Conservation (phyloP, 148 eudicot species). For the Rhododendron simsii region DNA sequence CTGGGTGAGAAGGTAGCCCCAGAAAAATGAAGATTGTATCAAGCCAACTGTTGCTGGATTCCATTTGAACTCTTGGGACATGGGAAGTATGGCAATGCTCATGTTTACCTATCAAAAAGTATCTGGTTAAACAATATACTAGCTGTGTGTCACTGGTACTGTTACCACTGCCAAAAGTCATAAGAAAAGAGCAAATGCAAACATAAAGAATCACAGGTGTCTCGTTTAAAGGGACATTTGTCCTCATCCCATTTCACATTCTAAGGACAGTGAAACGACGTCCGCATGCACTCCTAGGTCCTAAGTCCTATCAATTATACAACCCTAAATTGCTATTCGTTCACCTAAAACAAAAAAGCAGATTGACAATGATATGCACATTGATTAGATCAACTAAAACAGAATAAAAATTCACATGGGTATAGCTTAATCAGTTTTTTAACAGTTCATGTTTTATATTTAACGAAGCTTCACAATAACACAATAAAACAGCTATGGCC, state of each 20-base stretch:
- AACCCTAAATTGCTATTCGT: neutral
- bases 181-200: neutral
- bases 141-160: neutral
- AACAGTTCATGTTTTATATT: neutral
- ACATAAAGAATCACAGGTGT: neutral
- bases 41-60: conserved; percentile 82
- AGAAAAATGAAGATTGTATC: conserved; percentile 92
- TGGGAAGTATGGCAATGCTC: conserved; percentile 99
- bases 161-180: neutral
- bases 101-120: conserved; percentile 72
- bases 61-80: conserved; percentile 86
- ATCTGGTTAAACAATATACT: conserved; percentile 7
- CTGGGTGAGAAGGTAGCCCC: conserved; percentile 99
- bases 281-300: neutral
- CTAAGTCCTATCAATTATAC: neutral
- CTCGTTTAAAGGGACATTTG: neutral
- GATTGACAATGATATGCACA: neutral
- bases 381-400: neutral
- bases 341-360: neutral
- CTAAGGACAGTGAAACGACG: neutral
- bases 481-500: neutral
- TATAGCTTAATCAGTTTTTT: neutral
- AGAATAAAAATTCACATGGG: neutral
- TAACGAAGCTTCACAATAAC: neutral
- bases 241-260: neutral